These are phyloP conservation scores for Acer campestre DNA, from an alignment of 345 rosid genomes.

Conservation along the genomic window DNA sequence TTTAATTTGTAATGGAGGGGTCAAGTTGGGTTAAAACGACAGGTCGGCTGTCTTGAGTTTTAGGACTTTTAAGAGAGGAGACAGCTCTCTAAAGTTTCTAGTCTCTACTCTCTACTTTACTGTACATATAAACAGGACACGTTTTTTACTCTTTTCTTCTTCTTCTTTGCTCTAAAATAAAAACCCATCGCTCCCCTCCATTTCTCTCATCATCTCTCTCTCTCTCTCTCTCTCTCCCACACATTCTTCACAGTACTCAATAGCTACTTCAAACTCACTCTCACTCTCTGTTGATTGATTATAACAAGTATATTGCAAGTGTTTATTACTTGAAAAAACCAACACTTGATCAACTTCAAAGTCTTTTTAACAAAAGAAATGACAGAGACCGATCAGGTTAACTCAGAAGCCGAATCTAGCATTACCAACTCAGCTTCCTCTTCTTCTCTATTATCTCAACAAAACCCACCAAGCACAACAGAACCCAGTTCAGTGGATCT, in stretches of 20 bases:
- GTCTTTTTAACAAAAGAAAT: background rate
- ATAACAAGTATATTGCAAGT: background rate
- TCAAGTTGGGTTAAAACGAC: slow-evolving; percentile 7
- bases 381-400: background rate
- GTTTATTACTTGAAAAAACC: background rate
- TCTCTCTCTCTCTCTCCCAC: background rate
- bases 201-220: background rate
- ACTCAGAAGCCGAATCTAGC: slow-evolving; percentile 15
- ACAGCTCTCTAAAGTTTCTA: no score
- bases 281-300: background rate
- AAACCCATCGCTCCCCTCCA: background rate
- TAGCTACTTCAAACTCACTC: background rate
- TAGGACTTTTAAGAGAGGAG: background rate
- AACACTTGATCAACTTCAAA: background rate
- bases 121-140: slow-evolving; percentile 15
- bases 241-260: background rate
- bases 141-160: slow-evolving; percentile 3
- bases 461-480: background rate
- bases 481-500: background rate
- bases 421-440: slow-evolving; percentile 19
- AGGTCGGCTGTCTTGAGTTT: slow-evolving; percentile 16
- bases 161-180: background rate
- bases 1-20: background rate
- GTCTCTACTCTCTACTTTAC: no score
- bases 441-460: background rate